A percentile compares a stretch with the other conserved stretches of the same genome.
phyloP scores from a whole-genome alignment of 2,329 filamentous ascomycete genomes.

The Fusarium euwallaceae region DNA sequence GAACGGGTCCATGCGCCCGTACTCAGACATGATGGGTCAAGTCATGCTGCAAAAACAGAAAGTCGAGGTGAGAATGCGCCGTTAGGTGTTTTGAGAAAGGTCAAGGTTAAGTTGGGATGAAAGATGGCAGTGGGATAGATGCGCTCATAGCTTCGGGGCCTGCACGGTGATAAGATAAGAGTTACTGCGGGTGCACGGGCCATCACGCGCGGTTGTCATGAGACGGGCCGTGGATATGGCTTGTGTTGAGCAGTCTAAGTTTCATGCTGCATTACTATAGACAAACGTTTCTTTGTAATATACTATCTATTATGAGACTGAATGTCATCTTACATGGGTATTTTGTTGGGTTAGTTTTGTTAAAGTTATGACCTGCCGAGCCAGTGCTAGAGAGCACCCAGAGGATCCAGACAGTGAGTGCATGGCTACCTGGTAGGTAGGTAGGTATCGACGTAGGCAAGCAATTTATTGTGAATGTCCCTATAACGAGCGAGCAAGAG shows the following conservation, averaged over 20 bases:
- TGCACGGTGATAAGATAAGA: slow-evolving; percentile 31
- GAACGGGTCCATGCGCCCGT: slow-evolving; percentile 86
- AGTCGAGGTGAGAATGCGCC: neutral
- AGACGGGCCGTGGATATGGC: neutral
- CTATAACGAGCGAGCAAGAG: too few species aligned
- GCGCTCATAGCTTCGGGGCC: neutral
- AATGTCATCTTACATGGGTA: neutral
- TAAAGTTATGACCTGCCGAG: too few species aligned
- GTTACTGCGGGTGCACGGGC: neutral
- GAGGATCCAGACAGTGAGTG: too few species aligned
- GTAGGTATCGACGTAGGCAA: too few species aligned
- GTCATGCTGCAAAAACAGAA: slow-evolving; percentile 37
- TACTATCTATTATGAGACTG: neutral
- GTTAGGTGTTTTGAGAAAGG: neutral
- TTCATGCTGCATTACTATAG: neutral
- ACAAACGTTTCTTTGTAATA: too few species aligned
- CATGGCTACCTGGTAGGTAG: too few species aligned
- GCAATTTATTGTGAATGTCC: too few species aligned
- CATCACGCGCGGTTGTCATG: slow-evolving; percentile 9
- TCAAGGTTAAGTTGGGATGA: slow-evolving; percentile 11
- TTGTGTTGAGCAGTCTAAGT: neutral
- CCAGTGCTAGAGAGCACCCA: too few species aligned
- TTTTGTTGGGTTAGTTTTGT: too few species aligned
- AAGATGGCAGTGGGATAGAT: slow-evolving; percentile 3
- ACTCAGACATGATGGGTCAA: slow-evolving; percentile 54